A percentile compares a stretch with the other conserved stretches of the same genome.
Evolutionary conservation across 805 yeast species (phyloP).

Genomic region (Wickerhamomyces queroliae): DNA sequence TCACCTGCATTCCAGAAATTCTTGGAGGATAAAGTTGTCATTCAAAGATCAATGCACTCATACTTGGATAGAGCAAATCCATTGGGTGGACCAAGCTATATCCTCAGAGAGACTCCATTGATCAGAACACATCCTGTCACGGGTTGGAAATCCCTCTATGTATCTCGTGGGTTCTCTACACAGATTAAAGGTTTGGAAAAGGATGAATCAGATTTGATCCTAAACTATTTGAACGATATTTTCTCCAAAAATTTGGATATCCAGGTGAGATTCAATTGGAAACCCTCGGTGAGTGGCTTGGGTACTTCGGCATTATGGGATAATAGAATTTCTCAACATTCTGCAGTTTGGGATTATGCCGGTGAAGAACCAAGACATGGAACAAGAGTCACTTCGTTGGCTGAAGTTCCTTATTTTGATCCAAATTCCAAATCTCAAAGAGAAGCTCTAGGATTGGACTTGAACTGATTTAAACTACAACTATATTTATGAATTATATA

Average conservation of each 20-base stretch:
- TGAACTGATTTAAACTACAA: too few relatives aligned
- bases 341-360: conserved; percentile 37
- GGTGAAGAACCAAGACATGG: conserved; percentile 31
- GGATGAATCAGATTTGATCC: conserved; percentile 38
- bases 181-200: conserved; percentile 45
- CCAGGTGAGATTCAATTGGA: conserved; percentile 49
- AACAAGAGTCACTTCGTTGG: conserved; percentile 39
- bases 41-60: conserved; percentile 32
- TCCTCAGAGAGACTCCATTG: conserved; percentile 49
- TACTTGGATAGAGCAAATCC: conserved; percentile 36
- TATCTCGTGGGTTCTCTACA: conserved; percentile 40
- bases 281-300: conserved; percentile 30
- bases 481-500: too few relatives aligned
- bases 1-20: conserved; percentile 44
- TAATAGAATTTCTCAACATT: conserved; percentile 40
- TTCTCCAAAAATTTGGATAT: conserved; percentile 45
- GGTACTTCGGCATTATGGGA: conserved; percentile 51
- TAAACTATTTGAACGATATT: conserved; percentile 36
- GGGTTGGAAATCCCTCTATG: conserved; percentile 51
- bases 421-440: conserved; percentile 42
- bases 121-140: conserved; percentile 58
- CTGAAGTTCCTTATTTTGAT: conserved; percentile 40
- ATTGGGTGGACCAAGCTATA: conserved; percentile 35
- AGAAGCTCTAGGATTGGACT: conserved; percentile 35
- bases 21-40: conserved; percentile 45